A percentile compares a stretch with the other conserved stretches of the same genome.
Conservation (phyloP, 129 eudicot genomes). For the Logfia minima region DNA sequence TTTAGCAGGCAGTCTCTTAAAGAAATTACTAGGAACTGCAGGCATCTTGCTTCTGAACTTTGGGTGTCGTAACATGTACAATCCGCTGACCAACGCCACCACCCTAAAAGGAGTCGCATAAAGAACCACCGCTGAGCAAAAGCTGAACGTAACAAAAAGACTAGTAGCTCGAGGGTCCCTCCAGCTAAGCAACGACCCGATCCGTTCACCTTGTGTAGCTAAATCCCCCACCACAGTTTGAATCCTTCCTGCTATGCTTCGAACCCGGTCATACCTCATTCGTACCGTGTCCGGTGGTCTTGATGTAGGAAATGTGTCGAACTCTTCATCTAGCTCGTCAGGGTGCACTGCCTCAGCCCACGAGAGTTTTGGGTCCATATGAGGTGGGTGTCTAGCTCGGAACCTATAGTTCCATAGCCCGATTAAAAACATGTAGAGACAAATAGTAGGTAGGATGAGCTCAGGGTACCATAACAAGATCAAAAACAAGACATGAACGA, state of each 20-base stretch:
- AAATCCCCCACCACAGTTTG: constrained; percentile 79
- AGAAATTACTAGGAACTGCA: constrained; percentile 67
- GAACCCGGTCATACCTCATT: constrained; percentile 74
- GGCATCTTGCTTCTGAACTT: constrained; percentile 73
- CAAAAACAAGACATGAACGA: constrained; percentile 68
- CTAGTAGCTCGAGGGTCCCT: constrained; percentile 82
- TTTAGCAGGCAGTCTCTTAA: constrained; percentile 70
- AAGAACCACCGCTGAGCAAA: constrained; percentile 58
- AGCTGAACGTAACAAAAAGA: constrained; percentile 55
- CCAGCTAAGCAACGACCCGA: constrained; percentile 66
- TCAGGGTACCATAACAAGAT: constrained; percentile 73
- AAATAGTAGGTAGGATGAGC: constrained; percentile 60
- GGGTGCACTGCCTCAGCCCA: constrained; percentile 73
- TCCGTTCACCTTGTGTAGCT: constrained; percentile 84
- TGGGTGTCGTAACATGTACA: constrained; percentile 68
- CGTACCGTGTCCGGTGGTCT: constrained; percentile 48
- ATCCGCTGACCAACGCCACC: constrained; percentile 50
- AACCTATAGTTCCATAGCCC: constrained; percentile 77
- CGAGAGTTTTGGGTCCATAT: constrained; percentile 74
- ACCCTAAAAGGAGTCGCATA: constrained; percentile 62
- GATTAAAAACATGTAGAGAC: constrained; percentile 63
- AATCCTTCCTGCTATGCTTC: constrained; percentile 69
- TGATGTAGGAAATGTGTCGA: constrained; percentile 74
- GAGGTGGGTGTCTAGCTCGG: constrained; percentile 76
- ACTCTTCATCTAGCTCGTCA: constrained; percentile 79